Conservation (phyloP, 306 rosid genomes). For the Citrullus amarus region DNA sequence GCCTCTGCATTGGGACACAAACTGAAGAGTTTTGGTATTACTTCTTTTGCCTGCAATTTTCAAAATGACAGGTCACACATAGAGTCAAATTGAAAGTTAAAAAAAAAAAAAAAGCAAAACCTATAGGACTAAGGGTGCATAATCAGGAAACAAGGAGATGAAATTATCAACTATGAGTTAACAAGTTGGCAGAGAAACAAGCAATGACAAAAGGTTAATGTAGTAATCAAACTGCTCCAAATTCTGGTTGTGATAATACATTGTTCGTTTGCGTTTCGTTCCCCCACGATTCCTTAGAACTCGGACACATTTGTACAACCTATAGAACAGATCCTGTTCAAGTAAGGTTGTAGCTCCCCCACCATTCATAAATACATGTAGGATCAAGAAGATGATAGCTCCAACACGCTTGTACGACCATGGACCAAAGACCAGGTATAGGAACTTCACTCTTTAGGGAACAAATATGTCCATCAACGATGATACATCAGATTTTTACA, state of each 20-base stretch:
- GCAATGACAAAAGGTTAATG: background rate
- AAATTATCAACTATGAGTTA: background rate
- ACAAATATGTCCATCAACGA: background rate
- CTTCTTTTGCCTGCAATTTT: slow-evolving; percentile 28
- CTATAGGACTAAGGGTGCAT: background rate
- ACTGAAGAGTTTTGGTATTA: slow-evolving; percentile 29
- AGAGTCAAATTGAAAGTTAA: background rate
- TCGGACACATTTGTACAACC: too few relatives aligned
- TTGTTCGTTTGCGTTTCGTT: background rate
- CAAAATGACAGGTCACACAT: background rate
- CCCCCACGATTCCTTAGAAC: background rate
- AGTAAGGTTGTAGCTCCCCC: too few relatives aligned
- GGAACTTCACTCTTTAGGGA: background rate
- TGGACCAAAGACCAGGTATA: background rate
- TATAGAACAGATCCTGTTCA: too few relatives aligned
- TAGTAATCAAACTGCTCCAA: background rate
- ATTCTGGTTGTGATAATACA: background rate
- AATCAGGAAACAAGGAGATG: background rate
- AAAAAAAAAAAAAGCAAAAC: background rate
- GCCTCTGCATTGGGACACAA: slow-evolving; percentile 61
- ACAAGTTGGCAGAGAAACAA: background rate
- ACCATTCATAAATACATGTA: background rate
- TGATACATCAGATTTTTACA: background rate
- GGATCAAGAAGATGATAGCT: background rate
- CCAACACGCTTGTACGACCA: background rate